Conservation (phyloP, 257 asterid species). For the Ilex asprella region DNA sequence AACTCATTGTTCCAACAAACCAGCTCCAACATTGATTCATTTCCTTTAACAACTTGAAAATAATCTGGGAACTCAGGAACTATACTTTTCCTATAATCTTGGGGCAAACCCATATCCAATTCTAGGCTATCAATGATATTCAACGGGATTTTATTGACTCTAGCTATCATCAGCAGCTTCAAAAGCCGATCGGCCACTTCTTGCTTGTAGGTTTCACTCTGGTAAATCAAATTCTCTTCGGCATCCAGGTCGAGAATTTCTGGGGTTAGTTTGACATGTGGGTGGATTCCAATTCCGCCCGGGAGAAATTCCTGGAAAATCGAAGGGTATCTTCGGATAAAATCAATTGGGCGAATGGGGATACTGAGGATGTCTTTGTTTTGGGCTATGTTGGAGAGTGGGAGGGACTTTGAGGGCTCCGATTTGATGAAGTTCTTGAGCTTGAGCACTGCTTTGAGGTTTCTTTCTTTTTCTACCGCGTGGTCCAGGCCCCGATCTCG, state of each 20-base stretch:
- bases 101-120: conserved; percentile 89
- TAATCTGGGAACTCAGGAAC: conserved; percentile 91
- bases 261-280: conserved; percentile 69
- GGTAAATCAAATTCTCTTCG: conserved; percentile 53
- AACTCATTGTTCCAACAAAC: conserved; percentile 84
- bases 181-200: conserved; percentile 58
- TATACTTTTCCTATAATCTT: conserved; percentile 33
- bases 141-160: conserved; percentile 53
- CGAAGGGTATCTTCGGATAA: conserved; percentile 60
- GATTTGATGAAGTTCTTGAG: conserved; percentile 64
- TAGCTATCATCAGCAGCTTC: conserved; percentile 79
- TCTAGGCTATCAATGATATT: conserved; percentile 43
- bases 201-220: conserved; percentile 52
- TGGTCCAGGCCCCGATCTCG: conserved; percentile 92
- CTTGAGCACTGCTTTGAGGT: conserved; percentile 61
- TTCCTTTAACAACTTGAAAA: conserved; percentile 42
- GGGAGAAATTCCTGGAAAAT: conserved; percentile 66
- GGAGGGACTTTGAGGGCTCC: conserved; percentile 73
- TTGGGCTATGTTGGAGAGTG: conserved; percentile 49
- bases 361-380: conserved; percentile 45
- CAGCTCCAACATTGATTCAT: conserved; percentile 47
- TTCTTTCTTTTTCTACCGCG: conserved; percentile 71
- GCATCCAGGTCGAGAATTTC: conserved; percentile 32
- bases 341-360: conserved; percentile 80
- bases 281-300: conserved; percentile 49